Evolutionary conservation across 2,329 filamentous ascomycete genomes (phyloP).

Genomic region (Apiospora rasikravindrae): DNA sequence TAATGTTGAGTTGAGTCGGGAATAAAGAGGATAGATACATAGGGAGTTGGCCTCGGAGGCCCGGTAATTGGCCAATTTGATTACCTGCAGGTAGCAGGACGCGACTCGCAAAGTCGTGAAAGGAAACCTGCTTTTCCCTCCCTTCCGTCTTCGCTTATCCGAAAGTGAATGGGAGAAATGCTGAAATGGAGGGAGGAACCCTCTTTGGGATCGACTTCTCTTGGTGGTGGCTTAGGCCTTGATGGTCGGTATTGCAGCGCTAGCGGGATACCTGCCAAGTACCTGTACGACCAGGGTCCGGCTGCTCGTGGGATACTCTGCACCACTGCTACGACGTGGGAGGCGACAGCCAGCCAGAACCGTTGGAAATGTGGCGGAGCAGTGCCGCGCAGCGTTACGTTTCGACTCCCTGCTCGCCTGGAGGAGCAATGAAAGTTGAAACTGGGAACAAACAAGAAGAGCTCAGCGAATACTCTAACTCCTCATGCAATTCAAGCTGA

Average conservation of each 20-base stretch:
- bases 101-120: slow-evolving; percentile 14
- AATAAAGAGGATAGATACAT: background rate
- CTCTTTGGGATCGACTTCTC: slow-evolving; percentile 13
- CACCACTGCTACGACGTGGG: background rate
- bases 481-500: background rate
- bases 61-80: slow-evolving; percentile 13
- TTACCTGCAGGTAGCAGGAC: slow-evolving; percentile 9
- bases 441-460: slow-evolving; percentile 15
- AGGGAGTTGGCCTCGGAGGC: background rate
- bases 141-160: background rate
- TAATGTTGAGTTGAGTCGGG: background rate
- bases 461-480: slow-evolving; percentile 1
- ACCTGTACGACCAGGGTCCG: slow-evolving; percentile 12
- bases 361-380: slow-evolving; percentile 16
- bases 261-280: slow-evolving; percentile 7
- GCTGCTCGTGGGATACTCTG: background rate
- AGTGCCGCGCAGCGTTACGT: slow-evolving; percentile 11
- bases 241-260: slow-evolving; percentile 5
- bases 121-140: background rate
- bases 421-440: slow-evolving; percentile 18
- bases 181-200: slow-evolving; percentile 9
- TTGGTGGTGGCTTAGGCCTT: slow-evolving; percentile 4
- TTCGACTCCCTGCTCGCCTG: slow-evolving; percentile 16
- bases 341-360: background rate
- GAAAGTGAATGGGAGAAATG: slow-evolving; percentile 15